Evolutionary conservation across 352 stramenopile species (phyloP), one percentile per base, ranked within the genome.

Genomic region (Phytopythium litorale): DNA sequence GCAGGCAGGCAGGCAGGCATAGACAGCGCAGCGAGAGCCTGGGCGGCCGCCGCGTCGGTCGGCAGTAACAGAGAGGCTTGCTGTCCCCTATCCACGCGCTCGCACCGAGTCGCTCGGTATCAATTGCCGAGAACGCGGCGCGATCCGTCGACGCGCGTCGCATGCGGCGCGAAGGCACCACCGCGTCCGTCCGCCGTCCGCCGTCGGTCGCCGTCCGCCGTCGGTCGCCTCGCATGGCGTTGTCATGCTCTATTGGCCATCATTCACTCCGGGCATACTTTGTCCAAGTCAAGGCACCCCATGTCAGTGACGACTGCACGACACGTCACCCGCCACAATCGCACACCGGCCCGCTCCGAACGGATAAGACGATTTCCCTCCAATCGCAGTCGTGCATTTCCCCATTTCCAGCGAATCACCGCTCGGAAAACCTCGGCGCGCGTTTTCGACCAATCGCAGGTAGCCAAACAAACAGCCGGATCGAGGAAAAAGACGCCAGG

Each of bases 371-470:
- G 12, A 4, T 35, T 54, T 54, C 37, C 7, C 23, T 7, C 51
- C 51, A 56, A 56, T 56, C 6, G 18, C 5, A 23, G 3, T 3
- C 2, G 0, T 8, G 25, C 4, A 13, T 21, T 21, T 1, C 6
- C 3, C 15, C 1, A 15, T 18, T 56, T 30, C 32, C 33, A 25
- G 19, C 51, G 30, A 45, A 56, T 45, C 30, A 45, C 6, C 3
- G 16, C 7, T 11, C 30, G 16, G 1, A 19, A n/a, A n/a, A n/a
- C n/a, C n/a, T n/a, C 3, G 33, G 6, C 30, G 18, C 11, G 18
- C 28, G 18, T 45, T 56, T 56, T 56, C 51, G 30, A 30, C 51
- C 51, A 56, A 56, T 56, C 51, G 18, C 19, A 28, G 51, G 0
- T 3, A n/a, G 18, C 12, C 18, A 9, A 56, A 43, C 30, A 15